Base-by-base conservation (phyloP, 1,139 yeast genomes). In the Sugiyamaella japonica region DNA sequence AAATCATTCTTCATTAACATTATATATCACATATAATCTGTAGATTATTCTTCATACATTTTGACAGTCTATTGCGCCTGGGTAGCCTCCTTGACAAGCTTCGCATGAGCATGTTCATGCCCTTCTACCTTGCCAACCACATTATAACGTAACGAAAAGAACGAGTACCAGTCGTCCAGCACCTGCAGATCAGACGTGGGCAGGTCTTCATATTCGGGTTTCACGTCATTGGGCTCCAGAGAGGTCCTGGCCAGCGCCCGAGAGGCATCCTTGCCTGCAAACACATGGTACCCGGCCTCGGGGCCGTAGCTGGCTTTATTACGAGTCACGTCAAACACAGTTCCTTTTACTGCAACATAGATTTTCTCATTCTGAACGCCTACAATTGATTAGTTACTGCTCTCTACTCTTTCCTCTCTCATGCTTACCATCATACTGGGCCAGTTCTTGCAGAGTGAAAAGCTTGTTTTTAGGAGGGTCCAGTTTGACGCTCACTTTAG, bases 161-260 rank as follows among this genome's bases (percentile, higher is more conserved):
- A 93, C 53, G 82, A 82, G 65, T 82, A 91, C 99, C 99, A 93
- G 53, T 86, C 88, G 56, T 88, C 83, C 65, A 93, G 76, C 1
- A 91, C 81, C 59, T 83, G 85, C 53, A 67, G 64, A 63, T 91
- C 96, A 15, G 76, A 76, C 16, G 75, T 77, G 1, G 79, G 72
- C 64, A 93, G 77, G 55, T 80, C 90, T n/a, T 61, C 61, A 60
- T 87, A 77, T n/a, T 75, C 76, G 62, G 90, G 95, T 59, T 86
- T 78, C 12, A 91, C 91, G 57, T 82, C 85, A 48, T 73, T 80
- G 1, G 73, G 73, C 28, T 76, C 75, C 49, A 82, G 70, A 31
- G 82, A 76, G 53, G 78, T 82, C 67, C 73, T 81, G 16, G 80
- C 87, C 54, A 89, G 73, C 1, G 90, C 84, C 56, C 95, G 72